Evolutionary conservation across 2,329 filamentous ascomycete species (phyloP).

Genomic region (Didymosphaeria variabile): DNA sequence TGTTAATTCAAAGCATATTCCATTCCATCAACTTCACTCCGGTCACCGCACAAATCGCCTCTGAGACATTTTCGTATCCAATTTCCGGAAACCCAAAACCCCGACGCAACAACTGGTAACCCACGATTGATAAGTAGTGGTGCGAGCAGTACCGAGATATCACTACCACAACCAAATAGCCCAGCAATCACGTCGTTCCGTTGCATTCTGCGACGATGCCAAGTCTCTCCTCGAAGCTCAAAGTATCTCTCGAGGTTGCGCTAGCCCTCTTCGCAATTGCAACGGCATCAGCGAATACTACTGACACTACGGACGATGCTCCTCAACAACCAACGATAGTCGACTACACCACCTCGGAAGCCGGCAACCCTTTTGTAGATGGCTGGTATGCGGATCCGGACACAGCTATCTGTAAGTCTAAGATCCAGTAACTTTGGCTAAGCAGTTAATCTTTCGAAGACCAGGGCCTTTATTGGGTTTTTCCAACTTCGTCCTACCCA

Average conservation of each 20-base stretch:
- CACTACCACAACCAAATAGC: background rate
- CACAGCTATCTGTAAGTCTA: conserved; percentile 15
- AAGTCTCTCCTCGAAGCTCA: background rate
- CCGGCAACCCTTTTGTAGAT: conserved; percentile 16
- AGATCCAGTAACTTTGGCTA: background rate
- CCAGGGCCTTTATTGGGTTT: conserved; percentile 16
- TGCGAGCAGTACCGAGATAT: background rate
- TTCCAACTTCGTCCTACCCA: conserved; percentile 10
- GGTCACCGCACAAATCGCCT: background rate
- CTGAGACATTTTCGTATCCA: background rate
- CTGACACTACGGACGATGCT: conserved; percentile 2
- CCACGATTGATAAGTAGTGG: background rate
- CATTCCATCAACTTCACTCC: background rate
- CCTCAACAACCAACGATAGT: background rate
- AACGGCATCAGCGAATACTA: conserved; percentile 12
- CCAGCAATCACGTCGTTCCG: background rate
- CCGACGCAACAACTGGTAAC: background rate
- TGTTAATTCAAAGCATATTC: background rate
- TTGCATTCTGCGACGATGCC: background rate
- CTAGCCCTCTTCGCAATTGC: conserved; percentile 16
- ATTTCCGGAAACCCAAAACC: background rate
- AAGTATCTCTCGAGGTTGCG: background rate
- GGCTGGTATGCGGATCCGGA: conserved; percentile 20
- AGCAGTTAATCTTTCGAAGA: background rate
- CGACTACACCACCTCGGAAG: conserved; percentile 17